Evolutionary conservation across 768 basidiomycete species (phyloP), one percentile per base, ranked within the genome.

Genomic region (Tylopilus rubrobrunneus): DNA sequence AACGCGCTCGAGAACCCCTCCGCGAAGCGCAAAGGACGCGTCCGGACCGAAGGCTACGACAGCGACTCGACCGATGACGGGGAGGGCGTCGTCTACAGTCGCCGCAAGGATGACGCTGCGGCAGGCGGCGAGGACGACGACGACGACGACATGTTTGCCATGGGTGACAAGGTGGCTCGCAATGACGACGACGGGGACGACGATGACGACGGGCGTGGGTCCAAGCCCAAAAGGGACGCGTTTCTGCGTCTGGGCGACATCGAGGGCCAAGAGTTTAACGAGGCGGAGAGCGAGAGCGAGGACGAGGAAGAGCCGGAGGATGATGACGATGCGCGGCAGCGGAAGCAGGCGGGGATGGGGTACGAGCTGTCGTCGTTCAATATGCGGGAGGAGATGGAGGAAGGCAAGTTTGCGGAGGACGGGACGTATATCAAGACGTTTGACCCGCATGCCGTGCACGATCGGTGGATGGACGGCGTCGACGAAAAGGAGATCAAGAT

Each of bases 351-450:
- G 37, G 88, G 87, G 12, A 98, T 99, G 96, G 97, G 96, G 2
- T 96, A 75, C 71, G 89, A 95, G 66, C 61, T 99, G 10, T 94
- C 90, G 4, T 89, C 92, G 27, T 99, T 99, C 83, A 96, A 99
- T 70, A 98, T 99, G 96, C 87, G 94, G 58, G 88, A 92, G 62
- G 97, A 99, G 78, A 95, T 98, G 88, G 87, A 92, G 65, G 96
- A 98, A 72, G 97, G 97, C 37, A 92, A 93, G 67, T 98, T 99
- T 75, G 86, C 91, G 5, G 89, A 89, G 55, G 96, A 98, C 66
- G 97, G 97, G 45, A 88, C 72, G 63, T 92, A 93, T 66, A 84
- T 89, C 46, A 86, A 88, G 59, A 80, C 86, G 11, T 86, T 87
- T 67, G 97, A 99, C 69, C 90, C 89, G 1, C 88, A 94, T 66